These are phyloP conservation scores for Hypoxylon sp. DNA, from an alignment of 2,329 filamentous ascomycete genomes.

Conservation along the genomic window DNA sequence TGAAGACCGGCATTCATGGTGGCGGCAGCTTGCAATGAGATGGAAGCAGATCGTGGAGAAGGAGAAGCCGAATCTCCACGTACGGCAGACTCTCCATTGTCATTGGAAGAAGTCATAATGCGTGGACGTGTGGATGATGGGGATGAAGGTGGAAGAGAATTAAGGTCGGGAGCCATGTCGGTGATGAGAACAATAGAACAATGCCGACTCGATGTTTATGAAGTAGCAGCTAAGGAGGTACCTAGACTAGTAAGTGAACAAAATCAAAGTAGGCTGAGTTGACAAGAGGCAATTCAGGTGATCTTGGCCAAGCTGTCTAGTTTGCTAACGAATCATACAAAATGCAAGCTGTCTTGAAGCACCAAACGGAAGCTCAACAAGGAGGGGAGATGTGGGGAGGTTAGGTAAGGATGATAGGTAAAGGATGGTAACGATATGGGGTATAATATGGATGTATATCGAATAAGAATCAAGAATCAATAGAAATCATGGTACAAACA, in stretches of 20 bases:
- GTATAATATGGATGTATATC: slow-evolving; percentile 11
- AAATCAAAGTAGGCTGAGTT: slow-evolving; percentile 9
- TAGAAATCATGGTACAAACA: slow-evolving; percentile 27
- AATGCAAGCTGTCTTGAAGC: slow-evolving; percentile 7
- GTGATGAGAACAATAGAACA: not conserved
- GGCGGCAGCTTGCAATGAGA: slow-evolving; percentile 78
- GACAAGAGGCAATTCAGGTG: slow-evolving; percentile 13
- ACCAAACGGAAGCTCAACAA: slow-evolving; percentile 1
- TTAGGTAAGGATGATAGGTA: slow-evolving; percentile 3
- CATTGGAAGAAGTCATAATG: slow-evolving; percentile 49
- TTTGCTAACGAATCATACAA: slow-evolving; percentile 1
- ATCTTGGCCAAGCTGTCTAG: not conserved
- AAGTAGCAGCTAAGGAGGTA: slow-evolving; percentile 8
- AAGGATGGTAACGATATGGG: slow-evolving; percentile 7
- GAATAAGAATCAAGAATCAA: slow-evolving; percentile 13
- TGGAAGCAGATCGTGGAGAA: slow-evolving; percentile 70
- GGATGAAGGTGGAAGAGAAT: slow-evolving; percentile 63
- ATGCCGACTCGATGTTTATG: slow-evolving; percentile 16
- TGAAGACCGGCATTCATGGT: slow-evolving; percentile 81
- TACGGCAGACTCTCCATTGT: slow-evolving; percentile 41
- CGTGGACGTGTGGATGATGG: slow-evolving; percentile 48
- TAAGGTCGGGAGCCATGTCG: slow-evolving; percentile 64
- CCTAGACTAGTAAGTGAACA: too few species aligned
- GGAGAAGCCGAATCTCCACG: slow-evolving; percentile 63
- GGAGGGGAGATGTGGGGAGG: slow-evolving; percentile 1